phyloP scores from a whole-genome alignment of 768 basidiomycete genomes.

The Dacryopinax primogenitus region DNA sequence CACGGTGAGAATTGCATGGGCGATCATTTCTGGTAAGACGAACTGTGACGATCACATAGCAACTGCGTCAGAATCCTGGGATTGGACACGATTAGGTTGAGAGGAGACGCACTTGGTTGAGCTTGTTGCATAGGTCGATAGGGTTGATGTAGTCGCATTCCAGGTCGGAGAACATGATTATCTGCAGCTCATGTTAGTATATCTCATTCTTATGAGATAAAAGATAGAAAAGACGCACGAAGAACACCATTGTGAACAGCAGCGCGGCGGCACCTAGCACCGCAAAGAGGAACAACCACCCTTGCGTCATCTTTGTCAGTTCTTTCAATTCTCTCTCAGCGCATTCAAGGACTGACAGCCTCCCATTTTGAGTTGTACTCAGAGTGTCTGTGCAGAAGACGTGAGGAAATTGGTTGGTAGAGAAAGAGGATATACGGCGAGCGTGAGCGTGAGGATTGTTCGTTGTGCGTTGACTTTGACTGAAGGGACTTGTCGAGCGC shows the following conservation, averaged over 20 bases:
- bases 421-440: background rate
- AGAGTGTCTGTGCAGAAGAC: background rate
- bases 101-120: conserved; percentile 64
- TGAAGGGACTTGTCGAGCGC: background rate
- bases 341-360: background rate
- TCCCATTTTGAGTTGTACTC: background rate
- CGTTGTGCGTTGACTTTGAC: background rate
- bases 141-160: conserved; percentile 99
- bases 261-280: conserved; percentile 91
- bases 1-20: conserved; percentile 80
- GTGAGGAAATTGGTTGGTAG: background rate
- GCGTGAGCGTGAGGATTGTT: background rate
- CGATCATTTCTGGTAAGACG: conserved; percentile 89
- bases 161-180: conserved; percentile 99
- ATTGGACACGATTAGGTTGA: background rate
- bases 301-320: conserved; percentile 29
- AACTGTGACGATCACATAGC: conserved; percentile 44
- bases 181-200: conserved; percentile 36
- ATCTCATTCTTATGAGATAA: background rate
- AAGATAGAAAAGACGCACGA: conserved; percentile 46
- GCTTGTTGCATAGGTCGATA: conserved; percentile 98
- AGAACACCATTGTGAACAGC: conserved; percentile 98
- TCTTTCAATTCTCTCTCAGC: background rate
- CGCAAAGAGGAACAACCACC: conserved; percentile 94
- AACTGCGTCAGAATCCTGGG: background rate